Percentiles rank a stretch among this genome's conserved stretches.
Conservation (phyloP, 768 basidiomycete genomes). For the Tulasnella sp. region DNA sequence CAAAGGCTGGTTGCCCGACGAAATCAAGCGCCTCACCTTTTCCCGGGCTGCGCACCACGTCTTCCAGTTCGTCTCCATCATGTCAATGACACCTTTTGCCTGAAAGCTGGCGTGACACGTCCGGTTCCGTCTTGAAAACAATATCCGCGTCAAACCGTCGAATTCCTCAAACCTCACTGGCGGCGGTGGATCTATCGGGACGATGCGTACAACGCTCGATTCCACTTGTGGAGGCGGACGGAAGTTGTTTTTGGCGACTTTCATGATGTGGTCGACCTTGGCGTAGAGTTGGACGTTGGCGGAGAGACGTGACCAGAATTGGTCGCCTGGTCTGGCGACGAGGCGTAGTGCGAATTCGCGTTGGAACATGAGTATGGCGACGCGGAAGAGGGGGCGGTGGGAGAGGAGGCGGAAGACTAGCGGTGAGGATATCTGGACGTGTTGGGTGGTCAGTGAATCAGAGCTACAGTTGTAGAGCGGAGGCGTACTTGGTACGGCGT, state of each 20-base stretch:
- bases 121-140: slow-evolving; percentile 86
- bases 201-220: slow-evolving; percentile 80
- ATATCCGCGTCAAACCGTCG: slow-evolving; percentile 83
- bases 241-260: slow-evolving; percentile 95
- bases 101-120: slow-evolving; percentile 75
- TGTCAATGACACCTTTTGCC: slow-evolving; percentile 86
- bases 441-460: neutral
- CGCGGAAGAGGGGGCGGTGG: slow-evolving; percentile 85
- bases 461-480: neutral
- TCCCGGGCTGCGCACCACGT: slow-evolving; percentile 78
- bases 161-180: slow-evolving; percentile 95
- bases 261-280: slow-evolving; percentile 91
- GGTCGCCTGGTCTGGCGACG: slow-evolving; percentile 68
- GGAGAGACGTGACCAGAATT: slow-evolving; percentile 85
- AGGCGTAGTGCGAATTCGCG: slow-evolving; percentile 93
- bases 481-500: slow-evolving; percentile 79
- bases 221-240: slow-evolving; percentile 92
- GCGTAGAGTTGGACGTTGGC: slow-evolving; percentile 98
- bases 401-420: slow-evolving; percentile 95
- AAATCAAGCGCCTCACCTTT: slow-evolving; percentile 22
- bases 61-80: slow-evolving; percentile 86
- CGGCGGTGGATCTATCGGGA: slow-evolving; percentile 88
- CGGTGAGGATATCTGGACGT: slow-evolving; percentile 74
- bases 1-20: neutral
- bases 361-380: slow-evolving; percentile 99